Percentiles rank a stretch among this genome's conserved stretches.
phyloP scores from a whole-genome alignment of 2,329 filamentous ascomycete species.

The Phaeosphaeria sp. region DNA sequence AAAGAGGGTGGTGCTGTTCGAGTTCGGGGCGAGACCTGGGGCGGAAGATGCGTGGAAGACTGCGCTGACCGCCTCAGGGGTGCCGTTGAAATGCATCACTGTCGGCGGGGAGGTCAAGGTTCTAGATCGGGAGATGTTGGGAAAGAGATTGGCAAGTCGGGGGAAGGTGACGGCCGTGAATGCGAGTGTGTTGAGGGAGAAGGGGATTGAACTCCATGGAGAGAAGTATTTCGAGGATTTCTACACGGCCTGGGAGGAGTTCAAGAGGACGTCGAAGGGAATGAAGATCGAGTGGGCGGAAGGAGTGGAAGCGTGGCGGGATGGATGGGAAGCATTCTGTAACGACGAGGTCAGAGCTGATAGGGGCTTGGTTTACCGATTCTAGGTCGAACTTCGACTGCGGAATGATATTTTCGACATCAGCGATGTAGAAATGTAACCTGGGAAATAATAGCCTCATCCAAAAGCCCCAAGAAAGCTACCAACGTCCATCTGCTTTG shows the following conservation, averaged over 20 bases:
- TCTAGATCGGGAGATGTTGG: slow-evolving; percentile 10
- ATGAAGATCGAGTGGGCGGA: slow-evolving; percentile 25
- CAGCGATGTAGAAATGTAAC: not conserved
- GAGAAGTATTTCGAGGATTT: slow-evolving; percentile 25
- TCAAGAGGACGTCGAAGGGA: slow-evolving; percentile 19
- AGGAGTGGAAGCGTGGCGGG: slow-evolving; percentile 27
- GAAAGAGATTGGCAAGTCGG: slow-evolving; percentile 1
- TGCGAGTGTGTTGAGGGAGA: slow-evolving; percentile 26
- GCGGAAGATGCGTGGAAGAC: slow-evolving; percentile 4
- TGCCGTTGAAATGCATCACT: slow-evolving; percentile 16
- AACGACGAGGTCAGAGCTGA: slow-evolving; percentile 25
- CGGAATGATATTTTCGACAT: not conserved
- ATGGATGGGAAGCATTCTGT: slow-evolving; percentile 32
- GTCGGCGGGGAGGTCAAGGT: slow-evolving; percentile 25
- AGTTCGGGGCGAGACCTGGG: slow-evolving; percentile 30
- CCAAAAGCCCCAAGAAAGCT: slow-evolving; percentile 29
- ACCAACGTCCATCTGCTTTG: slow-evolving; percentile 27
- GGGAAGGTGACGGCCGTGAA: slow-evolving; percentile 18
- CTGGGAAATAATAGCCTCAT: slow-evolving; percentile 1
- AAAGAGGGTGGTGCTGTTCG: slow-evolving; percentile 20
- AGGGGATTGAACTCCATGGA: slow-evolving; percentile 25
- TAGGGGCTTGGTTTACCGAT: slow-evolving; percentile 22
- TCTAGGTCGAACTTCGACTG: not conserved
- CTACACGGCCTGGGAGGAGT: slow-evolving; percentile 17
- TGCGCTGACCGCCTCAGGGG: slow-evolving; percentile 1